Conservation (phyloP, 345 rosid species). For the Trapa bicornis region DNA sequence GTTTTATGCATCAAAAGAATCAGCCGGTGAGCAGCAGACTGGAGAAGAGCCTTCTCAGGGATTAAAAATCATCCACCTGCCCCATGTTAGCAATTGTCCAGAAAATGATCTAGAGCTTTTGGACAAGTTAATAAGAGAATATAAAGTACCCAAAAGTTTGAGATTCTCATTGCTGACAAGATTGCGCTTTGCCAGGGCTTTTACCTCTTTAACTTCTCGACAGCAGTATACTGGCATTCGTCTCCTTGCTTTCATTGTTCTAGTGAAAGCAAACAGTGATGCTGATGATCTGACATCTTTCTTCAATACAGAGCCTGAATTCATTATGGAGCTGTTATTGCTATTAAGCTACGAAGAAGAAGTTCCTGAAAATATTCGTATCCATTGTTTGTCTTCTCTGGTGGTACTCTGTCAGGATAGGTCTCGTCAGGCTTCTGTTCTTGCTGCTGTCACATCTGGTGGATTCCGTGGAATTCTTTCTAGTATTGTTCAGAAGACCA, state of each 20-base stretch:
- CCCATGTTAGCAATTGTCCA: slow-evolving; percentile 25
- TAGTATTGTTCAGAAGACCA: slow-evolving; percentile 83
- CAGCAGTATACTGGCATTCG: slow-evolving; percentile 90
- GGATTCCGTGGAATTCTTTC: slow-evolving; percentile 85
- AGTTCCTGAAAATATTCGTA: slow-evolving; percentile 77
- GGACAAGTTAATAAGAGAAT: slow-evolving; percentile 52
- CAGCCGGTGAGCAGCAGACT: slow-evolving; percentile 17
- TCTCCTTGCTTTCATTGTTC: slow-evolving; percentile 79
- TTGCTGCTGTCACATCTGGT: slow-evolving; percentile 84
- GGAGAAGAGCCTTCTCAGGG: slow-evolving; percentile 44
- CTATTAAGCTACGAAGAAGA: slow-evolving; percentile 70
- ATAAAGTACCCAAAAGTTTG: slow-evolving; percentile 64
- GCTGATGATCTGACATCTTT: slow-evolving; percentile 70
- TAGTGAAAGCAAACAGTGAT: slow-evolving; percentile 78
- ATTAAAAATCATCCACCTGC: slow-evolving; percentile 65
- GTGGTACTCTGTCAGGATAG: slow-evolving; percentile 93
- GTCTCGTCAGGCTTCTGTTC: slow-evolving; percentile 67
- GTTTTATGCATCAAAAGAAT: slow-evolving; percentile 54
- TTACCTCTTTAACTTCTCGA: slow-evolving; percentile 57
- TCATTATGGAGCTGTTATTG: slow-evolving; percentile 73
- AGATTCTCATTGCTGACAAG: slow-evolving; percentile 77
- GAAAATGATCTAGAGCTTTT: slow-evolving; percentile 80
- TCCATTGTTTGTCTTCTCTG: slow-evolving; percentile 63
- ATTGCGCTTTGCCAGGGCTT: slow-evolving; percentile 85
- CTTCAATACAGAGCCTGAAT: slow-evolving; percentile 87